Percentiles rank a stretch among this genome's conserved stretches.
Conservation (phyloP, 2,329 filamentous ascomycete species). For the Chaetomium globosum region DNA sequence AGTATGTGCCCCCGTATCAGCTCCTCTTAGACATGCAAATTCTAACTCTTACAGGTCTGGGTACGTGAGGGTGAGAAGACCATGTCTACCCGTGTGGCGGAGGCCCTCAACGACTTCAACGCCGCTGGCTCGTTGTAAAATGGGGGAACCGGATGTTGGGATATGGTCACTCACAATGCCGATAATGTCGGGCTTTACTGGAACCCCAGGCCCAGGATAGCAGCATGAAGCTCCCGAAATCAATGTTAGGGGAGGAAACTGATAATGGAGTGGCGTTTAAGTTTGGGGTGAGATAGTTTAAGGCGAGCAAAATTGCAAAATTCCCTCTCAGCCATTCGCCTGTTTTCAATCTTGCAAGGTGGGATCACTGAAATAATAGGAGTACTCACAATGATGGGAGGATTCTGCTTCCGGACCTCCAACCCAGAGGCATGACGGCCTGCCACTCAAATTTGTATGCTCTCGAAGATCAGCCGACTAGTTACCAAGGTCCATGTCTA, state of each 20-base stretch:
- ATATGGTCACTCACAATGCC: neutral
- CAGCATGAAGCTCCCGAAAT: neutral
- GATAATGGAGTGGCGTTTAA: neutral
- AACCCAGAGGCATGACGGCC: neutral
- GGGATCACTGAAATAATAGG: neutral
- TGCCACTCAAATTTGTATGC: neutral
- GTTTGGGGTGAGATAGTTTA: neutral
- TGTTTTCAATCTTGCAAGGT: neutral
- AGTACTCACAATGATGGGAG: too few species aligned
- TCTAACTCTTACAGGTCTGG: constrained; percentile 33
- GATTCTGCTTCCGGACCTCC: neutral
- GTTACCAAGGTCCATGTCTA: neutral
- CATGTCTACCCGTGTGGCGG: constrained; percentile 79
- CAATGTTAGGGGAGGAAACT: neutral
- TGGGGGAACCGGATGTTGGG: neutral
- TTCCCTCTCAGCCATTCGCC: neutral
- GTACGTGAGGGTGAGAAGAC: constrained; percentile 85
- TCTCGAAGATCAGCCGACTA: too few species aligned
- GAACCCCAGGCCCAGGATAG: neutral
- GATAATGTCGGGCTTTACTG: neutral
- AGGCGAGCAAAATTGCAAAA: constrained; percentile 6
- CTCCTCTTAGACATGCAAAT: neutral
- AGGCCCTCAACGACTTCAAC: constrained; percentile 91
- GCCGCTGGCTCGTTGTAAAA: constrained; percentile 74
- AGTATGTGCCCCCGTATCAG: constrained; percentile 63